Percentiles rank a stretch among this genome's conserved stretches.
These are phyloP conservation scores for Myxozyma sirexii DNA, from an alignment of 805 yeast genomes.

Conservation along the genomic window DNA sequence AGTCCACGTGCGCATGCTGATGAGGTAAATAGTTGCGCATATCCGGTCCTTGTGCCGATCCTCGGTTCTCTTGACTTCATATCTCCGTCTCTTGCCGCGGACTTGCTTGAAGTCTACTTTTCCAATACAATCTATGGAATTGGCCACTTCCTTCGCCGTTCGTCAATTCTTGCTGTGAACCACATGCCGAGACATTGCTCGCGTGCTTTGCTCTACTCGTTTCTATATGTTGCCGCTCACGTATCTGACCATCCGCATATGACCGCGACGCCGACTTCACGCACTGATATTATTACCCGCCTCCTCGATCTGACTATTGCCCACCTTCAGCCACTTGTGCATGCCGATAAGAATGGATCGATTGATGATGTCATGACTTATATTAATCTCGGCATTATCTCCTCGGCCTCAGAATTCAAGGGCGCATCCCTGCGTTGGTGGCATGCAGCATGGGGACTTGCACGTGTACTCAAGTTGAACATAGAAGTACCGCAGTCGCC, in stretches of 20 bases:
- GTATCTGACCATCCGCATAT: constrained; percentile 40
- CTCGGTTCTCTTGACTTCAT: constrained; percentile 33
- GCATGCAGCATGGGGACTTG: constrained; percentile 41
- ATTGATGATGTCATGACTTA: constrained; percentile 42
- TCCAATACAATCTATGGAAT: constrained; percentile 39
- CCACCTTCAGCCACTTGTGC: constrained; percentile 37
- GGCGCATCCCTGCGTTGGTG: constrained; percentile 42
- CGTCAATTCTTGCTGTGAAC: constrained; percentile 35
- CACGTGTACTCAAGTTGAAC: constrained; percentile 41
- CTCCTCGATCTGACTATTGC: constrained; percentile 36
- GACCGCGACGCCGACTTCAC: constrained; percentile 39
- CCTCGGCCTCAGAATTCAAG: constrained; percentile 43
- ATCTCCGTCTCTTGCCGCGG: constrained; percentile 37
- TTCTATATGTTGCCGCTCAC: constrained; percentile 41
- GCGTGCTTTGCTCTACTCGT: constrained; percentile 37
- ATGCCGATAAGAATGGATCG: constrained; percentile 36
- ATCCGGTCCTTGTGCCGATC: constrained; percentile 38
- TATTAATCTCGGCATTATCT: constrained; percentile 41
- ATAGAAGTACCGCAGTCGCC: constrained; percentile 33
- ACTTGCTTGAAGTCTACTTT: constrained; percentile 40
- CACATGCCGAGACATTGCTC: constrained; percentile 34
- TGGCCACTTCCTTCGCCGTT: constrained; percentile 37
- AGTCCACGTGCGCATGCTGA: constrained; percentile 14
- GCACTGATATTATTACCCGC: constrained; percentile 35
- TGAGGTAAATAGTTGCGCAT: constrained; percentile 5